Evolutionary conservation across 2,329 filamentous ascomycete genomes (phyloP).

Genomic region (Alternaria arbusti): DNA sequence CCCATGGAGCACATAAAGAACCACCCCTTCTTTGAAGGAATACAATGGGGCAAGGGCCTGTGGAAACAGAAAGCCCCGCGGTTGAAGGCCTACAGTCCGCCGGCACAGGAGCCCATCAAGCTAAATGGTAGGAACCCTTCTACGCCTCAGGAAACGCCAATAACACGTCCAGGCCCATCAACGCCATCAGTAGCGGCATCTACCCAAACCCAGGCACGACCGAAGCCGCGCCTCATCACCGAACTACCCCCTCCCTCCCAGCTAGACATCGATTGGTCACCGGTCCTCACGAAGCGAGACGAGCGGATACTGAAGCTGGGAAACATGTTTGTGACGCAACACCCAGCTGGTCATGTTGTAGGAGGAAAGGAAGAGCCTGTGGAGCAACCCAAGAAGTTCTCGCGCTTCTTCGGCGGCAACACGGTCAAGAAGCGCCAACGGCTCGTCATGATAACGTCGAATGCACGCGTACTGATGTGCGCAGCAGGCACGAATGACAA

Average conservation of each 20-base stretch:
- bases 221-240: slow-evolving; percentile 79
- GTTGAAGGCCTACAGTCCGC: slow-evolving; percentile 81
- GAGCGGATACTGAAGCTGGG: slow-evolving; percentile 94
- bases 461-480: slow-evolving; percentile 85
- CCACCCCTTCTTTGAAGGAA: slow-evolving; percentile 91
- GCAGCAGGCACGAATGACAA: slow-evolving; percentile 95
- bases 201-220: slow-evolving; percentile 51
- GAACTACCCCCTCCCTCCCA: slow-evolving; percentile 74
- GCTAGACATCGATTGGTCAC: slow-evolving; percentile 77
- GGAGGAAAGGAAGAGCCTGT: slow-evolving; percentile 69
- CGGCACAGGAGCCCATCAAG: slow-evolving; percentile 70
- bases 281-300: slow-evolving; percentile 86
- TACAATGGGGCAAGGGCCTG: slow-evolving; percentile 79
- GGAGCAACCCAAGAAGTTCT: slow-evolving; percentile 81
- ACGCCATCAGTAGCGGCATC: slow-evolving; percentile 28
- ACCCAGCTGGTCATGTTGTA: slow-evolving; percentile 76
- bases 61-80: slow-evolving; percentile 92
- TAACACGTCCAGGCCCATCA: slow-evolving; percentile 38
- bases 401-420: slow-evolving; percentile 89
- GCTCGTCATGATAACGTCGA: slow-evolving; percentile 93
- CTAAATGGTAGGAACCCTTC: slow-evolving; percentile 50
- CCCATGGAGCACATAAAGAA: slow-evolving; percentile 97
- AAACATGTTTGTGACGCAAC: slow-evolving; percentile 83
- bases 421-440: slow-evolving; percentile 92
- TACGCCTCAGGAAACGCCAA: slow-evolving; percentile 8